A percentile compares a stretch with the other conserved stretches of the same genome.
These are phyloP conservation scores for Ogataea glucozyma DNA, from an alignment of 805 yeast genomes.

Conservation along the genomic window DNA sequence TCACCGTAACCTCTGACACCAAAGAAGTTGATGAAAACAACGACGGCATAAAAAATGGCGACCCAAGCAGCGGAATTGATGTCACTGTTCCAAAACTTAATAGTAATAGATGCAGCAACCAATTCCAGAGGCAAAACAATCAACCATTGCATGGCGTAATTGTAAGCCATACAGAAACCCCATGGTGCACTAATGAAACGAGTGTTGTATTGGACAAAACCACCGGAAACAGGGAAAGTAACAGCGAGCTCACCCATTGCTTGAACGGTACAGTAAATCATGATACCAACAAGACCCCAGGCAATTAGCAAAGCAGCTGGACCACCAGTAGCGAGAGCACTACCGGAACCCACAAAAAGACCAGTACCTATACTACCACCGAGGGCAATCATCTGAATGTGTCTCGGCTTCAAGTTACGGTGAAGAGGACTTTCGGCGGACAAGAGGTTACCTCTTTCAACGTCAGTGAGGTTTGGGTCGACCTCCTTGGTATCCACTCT, in stretches of 20 bases:
- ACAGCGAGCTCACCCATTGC: slow-evolving; percentile 66
- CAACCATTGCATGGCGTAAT: slow-evolving; percentile 57
- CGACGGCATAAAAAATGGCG: slow-evolving; percentile 52
- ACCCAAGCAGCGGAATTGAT: slow-evolving; percentile 57
- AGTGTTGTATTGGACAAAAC: slow-evolving; percentile 59
- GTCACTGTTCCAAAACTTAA: slow-evolving; percentile 46
- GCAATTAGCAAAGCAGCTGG: slow-evolving; percentile 72
- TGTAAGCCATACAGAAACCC: slow-evolving; percentile 65
- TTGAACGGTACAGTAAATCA: slow-evolving; percentile 64
- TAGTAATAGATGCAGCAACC: slow-evolving; percentile 55
- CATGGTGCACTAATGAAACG: slow-evolving; percentile 58
- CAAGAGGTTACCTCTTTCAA: slow-evolving; percentile 47
- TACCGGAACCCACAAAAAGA: slow-evolving; percentile 72
- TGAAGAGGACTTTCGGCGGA: slow-evolving; percentile 52
- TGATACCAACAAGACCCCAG: slow-evolving; percentile 56
- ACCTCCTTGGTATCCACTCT: slow-evolving; percentile 37
- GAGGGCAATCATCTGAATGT: slow-evolving; percentile 77
- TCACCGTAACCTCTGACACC: slow-evolving; percentile 73
- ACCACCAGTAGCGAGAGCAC: slow-evolving; percentile 63
- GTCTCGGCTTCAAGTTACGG: slow-evolving; percentile 59
- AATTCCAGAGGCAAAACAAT: slow-evolving; percentile 55
- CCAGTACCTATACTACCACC: slow-evolving; percentile 89
- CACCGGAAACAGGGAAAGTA: slow-evolving; percentile 64
- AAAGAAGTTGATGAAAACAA: slow-evolving; percentile 53
- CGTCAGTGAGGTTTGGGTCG: slow-evolving; percentile 45